Percentiles rank a stretch among this genome's conserved stretches.
phyloP scores from a whole-genome alignment of 805 yeast species.

The Wickerhamiella brachini region DNA sequence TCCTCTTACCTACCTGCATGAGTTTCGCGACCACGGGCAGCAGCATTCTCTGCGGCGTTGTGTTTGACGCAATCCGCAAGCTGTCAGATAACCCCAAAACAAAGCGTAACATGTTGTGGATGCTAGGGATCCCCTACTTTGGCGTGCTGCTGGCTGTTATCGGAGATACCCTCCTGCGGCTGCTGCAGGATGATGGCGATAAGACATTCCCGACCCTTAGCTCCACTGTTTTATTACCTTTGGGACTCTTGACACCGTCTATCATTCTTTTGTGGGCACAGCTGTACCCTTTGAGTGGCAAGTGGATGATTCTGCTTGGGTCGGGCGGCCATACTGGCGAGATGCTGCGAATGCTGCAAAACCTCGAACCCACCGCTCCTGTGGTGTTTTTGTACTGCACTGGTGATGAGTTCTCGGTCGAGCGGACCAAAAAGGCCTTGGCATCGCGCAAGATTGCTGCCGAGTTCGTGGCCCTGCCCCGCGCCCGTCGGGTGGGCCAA shows the following conservation, averaged over 20 bases:
- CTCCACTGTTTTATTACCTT: background rate
- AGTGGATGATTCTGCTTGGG: constrained; percentile 54
- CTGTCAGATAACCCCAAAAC: background rate
- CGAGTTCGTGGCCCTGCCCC: constrained; percentile 27
- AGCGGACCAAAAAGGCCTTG: constrained; percentile 16
- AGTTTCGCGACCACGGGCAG: background rate
- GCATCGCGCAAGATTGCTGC: constrained; percentile 9
- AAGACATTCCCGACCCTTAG: background rate
- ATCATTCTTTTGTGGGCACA: background rate
- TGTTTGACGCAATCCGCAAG: background rate
- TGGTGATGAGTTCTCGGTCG: constrained; percentile 38
- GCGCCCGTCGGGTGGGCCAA: constrained; percentile 56
- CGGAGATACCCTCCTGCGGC: background rate
- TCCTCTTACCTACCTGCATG: background rate
- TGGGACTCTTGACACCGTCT: background rate
- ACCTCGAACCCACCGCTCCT: constrained; percentile 20
- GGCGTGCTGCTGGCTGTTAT: background rate
- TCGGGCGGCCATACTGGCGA: constrained; percentile 98
- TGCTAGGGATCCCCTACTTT: background rate
- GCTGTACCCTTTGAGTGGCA: constrained; percentile 12
- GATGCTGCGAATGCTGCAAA: constrained; percentile 55
- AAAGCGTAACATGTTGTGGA: background rate
- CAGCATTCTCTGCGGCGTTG: background rate
- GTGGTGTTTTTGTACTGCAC: constrained; percentile 31
- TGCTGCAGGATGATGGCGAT: background rate